phyloP scores from a whole-genome alignment of 257 asterid species.

The Paraleonurus japonicus region DNA sequence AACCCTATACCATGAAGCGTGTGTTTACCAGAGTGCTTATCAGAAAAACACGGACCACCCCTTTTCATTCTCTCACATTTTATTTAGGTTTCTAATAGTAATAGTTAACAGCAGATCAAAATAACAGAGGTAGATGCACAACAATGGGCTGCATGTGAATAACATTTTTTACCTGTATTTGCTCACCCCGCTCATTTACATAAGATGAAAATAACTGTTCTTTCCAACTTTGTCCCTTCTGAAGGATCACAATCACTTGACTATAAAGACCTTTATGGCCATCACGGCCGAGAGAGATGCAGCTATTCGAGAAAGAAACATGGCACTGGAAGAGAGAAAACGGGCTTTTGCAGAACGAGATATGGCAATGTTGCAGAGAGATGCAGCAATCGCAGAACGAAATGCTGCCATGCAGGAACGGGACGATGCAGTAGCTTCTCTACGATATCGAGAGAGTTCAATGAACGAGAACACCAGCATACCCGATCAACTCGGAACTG shows the following conservation, averaged over 20 bases:
- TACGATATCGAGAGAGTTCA: conserved; percentile 54
- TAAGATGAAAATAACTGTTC: conserved; percentile 3
- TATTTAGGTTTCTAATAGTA: background rate
- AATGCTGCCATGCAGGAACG: conserved; percentile 75
- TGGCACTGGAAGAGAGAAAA: conserved; percentile 96
- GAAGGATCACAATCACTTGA: conserved; percentile 76
- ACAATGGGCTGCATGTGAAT: background rate
- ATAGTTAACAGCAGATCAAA: background rate
- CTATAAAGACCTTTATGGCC: conserved; percentile 86
- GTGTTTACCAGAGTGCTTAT: background rate
- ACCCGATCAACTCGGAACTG: conserved; percentile 51
- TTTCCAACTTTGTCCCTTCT: conserved; percentile 24
- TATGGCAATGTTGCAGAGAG: conserved; percentile 88
- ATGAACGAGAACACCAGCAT: conserved; percentile 39
- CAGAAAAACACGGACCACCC: background rate
- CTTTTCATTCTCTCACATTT: background rate
- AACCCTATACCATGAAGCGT: background rate
- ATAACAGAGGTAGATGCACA: background rate
- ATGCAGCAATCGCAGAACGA: conserved; percentile 88
- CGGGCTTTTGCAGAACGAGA: conserved; percentile 90
- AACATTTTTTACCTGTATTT: background rate
- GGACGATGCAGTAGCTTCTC: conserved; percentile 69
- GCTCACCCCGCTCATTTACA: background rate
- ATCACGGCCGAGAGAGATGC: conserved; percentile 94
- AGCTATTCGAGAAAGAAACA: conserved; percentile 85